Conservation (phyloP, 2,329 filamentous ascomycete species). For the Cercospora sesami region DNA sequence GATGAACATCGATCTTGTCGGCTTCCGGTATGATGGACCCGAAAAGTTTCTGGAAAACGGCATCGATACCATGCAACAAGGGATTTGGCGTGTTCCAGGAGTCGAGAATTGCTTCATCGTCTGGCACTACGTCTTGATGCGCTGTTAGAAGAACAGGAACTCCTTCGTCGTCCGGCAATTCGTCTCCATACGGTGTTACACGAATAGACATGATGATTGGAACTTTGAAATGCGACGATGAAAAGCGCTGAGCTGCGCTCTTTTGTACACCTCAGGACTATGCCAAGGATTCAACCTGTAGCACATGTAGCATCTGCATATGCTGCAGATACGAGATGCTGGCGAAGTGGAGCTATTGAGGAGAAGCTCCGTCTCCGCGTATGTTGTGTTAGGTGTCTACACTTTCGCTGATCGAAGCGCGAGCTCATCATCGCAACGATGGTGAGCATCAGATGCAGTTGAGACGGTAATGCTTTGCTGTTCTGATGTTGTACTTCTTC, state of each 20-base stretch:
- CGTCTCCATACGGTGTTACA: too few relatives aligned
- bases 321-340: background rate
- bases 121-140: too few relatives aligned
- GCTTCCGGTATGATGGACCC: too few relatives aligned
- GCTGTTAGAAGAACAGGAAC: too few relatives aligned
- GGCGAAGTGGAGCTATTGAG: background rate
- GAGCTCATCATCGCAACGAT: background rate
- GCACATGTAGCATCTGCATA: background rate
- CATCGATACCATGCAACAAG: too few relatives aligned
- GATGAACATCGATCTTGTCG: background rate
- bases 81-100: too few relatives aligned
- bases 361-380: background rate
- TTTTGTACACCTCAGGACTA: background rate
- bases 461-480: background rate
- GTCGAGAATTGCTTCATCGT: too few relatives aligned
- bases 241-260: background rate
- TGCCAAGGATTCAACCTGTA: background rate
- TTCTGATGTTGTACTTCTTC: background rate
- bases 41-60: too few relatives aligned
- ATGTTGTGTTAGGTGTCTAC: background rate
- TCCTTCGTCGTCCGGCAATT: too few relatives aligned
- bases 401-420: background rate
- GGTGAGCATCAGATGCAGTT: background rate
- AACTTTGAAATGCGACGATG: too few relatives aligned
- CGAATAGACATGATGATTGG: too few relatives aligned